Percentiles rank a stretch among this genome's conserved stretches.
Evolutionary conservation across 805 yeast species (phyloP).

Genomic region (Metschnikowia koreensis): DNA sequence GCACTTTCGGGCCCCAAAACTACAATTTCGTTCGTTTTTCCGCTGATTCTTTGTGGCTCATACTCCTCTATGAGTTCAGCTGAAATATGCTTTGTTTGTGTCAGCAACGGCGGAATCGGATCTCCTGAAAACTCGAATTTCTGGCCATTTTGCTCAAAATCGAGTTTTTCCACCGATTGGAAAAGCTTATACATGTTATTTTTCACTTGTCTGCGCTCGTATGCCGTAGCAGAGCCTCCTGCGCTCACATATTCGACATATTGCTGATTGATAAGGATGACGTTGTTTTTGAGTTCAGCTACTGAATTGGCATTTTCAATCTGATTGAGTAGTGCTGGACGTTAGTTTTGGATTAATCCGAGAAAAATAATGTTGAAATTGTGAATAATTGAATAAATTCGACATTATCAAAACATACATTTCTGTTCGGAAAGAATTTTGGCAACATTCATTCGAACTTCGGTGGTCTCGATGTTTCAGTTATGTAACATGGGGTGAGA

Average conservation of each 20-base stretch:
- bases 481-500: not conserved
- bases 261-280: slow-evolving; percentile 11
- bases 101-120: slow-evolving; percentile 20
- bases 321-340: not conserved
- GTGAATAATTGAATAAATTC: no score
- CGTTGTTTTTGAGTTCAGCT: slow-evolving; percentile 5
- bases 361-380: no score
- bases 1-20: slow-evolving; percentile 10
- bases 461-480: no score
- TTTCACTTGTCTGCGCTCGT: slow-evolving; percentile 24
- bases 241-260: slow-evolving; percentile 5
- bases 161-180: slow-evolving; percentile 22
- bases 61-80: not conserved
- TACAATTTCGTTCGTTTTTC: not conserved
- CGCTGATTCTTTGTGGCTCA: slow-evolving; percentile 2
- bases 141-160: slow-evolving; percentile 12
- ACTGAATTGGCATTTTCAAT: not conserved
- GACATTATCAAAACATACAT: not conserved
- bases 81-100: not conserved
- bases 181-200: slow-evolving; percentile 20
- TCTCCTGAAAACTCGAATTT: slow-evolving; percentile 30
- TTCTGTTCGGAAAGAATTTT: not conserved
- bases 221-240: slow-evolving; percentile 11
- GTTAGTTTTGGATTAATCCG: not conserved
- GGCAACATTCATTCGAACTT: not conserved